phyloP scores from a whole-genome alignment of 2,329 filamentous ascomycete species.

The Cytospora piceicola region DNA sequence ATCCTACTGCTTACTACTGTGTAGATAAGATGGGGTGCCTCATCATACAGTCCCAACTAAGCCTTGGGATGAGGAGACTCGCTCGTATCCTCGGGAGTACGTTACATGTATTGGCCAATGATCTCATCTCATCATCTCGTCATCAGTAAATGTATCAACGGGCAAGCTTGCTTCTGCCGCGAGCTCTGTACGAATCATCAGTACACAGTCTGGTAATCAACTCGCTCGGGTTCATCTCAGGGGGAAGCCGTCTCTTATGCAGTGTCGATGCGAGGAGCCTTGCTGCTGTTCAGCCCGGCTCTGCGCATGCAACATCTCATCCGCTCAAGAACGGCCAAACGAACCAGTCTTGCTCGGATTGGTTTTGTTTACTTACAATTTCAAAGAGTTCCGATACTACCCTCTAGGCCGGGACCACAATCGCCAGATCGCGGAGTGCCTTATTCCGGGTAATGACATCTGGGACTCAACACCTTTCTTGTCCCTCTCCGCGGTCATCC shows the following conservation, averaged over 20 bases:
- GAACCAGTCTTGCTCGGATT: not conserved
- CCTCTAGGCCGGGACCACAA: not conserved
- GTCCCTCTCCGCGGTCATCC: slow-evolving; percentile 9
- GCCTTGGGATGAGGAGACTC: no score
- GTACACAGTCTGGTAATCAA: not conserved
- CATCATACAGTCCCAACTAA: no score
- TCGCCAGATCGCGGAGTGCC: not conserved
- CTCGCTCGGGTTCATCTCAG: not conserved
- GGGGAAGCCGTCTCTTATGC: not conserved
- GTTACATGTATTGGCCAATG: no score
- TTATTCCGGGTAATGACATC: slow-evolving; percentile 3
- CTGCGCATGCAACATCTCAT: slow-evolving; percentile 15
- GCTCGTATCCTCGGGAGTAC: not conserved
- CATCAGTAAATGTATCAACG: not conserved
- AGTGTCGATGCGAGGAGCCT: slow-evolving; percentile 12
- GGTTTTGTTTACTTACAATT: not conserved
- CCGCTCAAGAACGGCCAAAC: slow-evolving; percentile 11
- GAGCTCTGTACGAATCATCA: not conserved
- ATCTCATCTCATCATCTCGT: not conserved
- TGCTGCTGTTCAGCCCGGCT: slow-evolving; percentile 17
- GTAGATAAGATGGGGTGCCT: no score
- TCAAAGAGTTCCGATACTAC: not conserved
- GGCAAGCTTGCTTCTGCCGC: not conserved
- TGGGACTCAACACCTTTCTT: not conserved
- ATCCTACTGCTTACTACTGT: no score